Conservation (phyloP, 2,329 filamentous ascomycete genomes). For the Conoideocrella luteorostrata region DNA sequence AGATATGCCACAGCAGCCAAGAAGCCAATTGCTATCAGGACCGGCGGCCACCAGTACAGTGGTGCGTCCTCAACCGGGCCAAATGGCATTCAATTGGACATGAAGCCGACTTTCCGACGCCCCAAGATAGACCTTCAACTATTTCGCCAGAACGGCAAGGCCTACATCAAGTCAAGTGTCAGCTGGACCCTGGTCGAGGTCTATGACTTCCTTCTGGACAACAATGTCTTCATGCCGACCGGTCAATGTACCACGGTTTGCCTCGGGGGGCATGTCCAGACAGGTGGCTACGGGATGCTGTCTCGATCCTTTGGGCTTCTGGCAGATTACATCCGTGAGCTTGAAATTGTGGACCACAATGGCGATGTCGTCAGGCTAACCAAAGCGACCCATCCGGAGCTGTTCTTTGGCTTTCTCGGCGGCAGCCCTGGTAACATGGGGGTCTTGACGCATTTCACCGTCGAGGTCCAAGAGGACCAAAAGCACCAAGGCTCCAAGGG, state of each 20-base stretch:
- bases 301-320: conserved; percentile 44
- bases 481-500: conserved; percentile 29
- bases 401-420: conserved; percentile 53
- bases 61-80: conserved; percentile 39
- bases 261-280: conserved; percentile 41
- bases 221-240: conserved; percentile 37
- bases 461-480: conserved; percentile 29
- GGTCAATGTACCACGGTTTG: conserved; percentile 40
- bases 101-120: conserved; percentile 30
- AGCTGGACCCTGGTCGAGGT: conserved; percentile 36
- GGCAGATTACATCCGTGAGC: conserved; percentile 45
- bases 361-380: conserved; percentile 41
- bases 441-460: conserved; percentile 47
- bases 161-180: conserved; percentile 31
- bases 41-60: conserved; percentile 43
- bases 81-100: conserved; percentile 40
- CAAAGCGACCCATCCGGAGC: conserved; percentile 42
- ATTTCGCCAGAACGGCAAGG: conserved; percentile 27
- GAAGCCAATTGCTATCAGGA: conserved; percentile 38
- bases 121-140: conserved; percentile 21
- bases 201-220: conserved; percentile 32
- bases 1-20: conserved; percentile 33
- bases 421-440: conserved; percentile 54
- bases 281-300: conserved; percentile 41
- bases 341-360: conserved; percentile 39